Evolutionary conservation across 768 basidiomycete species (phyloP).

Genomic region (Leccinum imitatum): DNA sequence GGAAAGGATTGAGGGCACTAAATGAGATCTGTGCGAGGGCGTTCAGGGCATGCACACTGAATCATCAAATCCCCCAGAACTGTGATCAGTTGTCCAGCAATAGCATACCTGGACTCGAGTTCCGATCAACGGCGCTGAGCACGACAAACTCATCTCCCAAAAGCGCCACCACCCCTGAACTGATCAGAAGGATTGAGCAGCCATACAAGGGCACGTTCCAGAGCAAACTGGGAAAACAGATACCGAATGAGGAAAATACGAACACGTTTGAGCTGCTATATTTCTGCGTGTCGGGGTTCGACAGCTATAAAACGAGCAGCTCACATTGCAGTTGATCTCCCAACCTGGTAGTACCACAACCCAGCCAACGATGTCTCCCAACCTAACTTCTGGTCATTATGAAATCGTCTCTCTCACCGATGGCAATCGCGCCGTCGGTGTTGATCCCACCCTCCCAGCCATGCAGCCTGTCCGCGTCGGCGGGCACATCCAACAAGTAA

Average conservation of each 20-base stretch:
- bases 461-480: background rate
- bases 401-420: background rate
- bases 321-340: background rate
- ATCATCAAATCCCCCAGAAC: no score
- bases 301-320: background rate
- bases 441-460: background rate
- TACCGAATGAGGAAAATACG: background rate
- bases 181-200: background rate
- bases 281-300: background rate
- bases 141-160: background rate
- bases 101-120: background rate
- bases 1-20: no score
- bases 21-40: no score
- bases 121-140: background rate
- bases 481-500: background rate
- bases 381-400: background rate
- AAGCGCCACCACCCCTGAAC: background rate
- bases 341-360: background rate
- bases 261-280: background rate
- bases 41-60: no score
- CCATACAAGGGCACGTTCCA: background rate
- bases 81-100: no score
- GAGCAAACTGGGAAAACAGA: background rate
- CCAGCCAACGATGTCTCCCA: background rate
- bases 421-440: background rate